phyloP scores from a whole-genome alignment of 2,329 filamentous ascomycete genomes.

The Chalara sp. region DNA sequence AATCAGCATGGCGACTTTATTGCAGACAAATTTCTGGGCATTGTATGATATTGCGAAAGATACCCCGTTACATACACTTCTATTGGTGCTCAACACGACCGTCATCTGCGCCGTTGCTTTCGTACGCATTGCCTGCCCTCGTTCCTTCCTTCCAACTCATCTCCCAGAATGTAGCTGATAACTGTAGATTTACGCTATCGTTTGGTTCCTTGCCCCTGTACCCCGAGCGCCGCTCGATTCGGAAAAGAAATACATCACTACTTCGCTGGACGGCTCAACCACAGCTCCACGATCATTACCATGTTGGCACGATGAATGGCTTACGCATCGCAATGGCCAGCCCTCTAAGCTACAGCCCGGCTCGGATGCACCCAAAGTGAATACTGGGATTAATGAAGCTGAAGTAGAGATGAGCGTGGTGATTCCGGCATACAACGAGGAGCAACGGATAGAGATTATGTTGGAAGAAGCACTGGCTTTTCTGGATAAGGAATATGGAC shows the following conservation, averaged over 20 bases:
- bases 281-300: conserved; percentile 55
- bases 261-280: conserved; percentile 54
- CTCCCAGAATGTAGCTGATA: conserved; percentile 5
- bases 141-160: background rate
- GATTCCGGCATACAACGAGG: conserved; percentile 93
- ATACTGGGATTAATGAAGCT: conserved; percentile 54
- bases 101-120: conserved; percentile 11
- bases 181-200: conserved; percentile 57
- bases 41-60: conserved; percentile 1
- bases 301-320: conserved; percentile 81
- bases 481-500: conserved; percentile 70
- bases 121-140: conserved; percentile 6
- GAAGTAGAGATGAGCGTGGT: conserved; percentile 87
- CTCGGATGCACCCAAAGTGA: conserved; percentile 25
- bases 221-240: conserved; percentile 68
- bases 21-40: conserved; percentile 2
- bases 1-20: no score
- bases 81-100: conserved; percentile 7
- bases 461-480: conserved; percentile 87
- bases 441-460: conserved; percentile 74
- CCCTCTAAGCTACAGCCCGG: conserved; percentile 30
- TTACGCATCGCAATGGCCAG: conserved; percentile 44
- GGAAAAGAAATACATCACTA: conserved; percentile 81
- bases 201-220: conserved; percentile 72
- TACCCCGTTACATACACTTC: conserved; percentile 12